Conservation (phyloP, 2,329 filamentous ascomycete species). For the Cytospora chrysosperma region DNA sequence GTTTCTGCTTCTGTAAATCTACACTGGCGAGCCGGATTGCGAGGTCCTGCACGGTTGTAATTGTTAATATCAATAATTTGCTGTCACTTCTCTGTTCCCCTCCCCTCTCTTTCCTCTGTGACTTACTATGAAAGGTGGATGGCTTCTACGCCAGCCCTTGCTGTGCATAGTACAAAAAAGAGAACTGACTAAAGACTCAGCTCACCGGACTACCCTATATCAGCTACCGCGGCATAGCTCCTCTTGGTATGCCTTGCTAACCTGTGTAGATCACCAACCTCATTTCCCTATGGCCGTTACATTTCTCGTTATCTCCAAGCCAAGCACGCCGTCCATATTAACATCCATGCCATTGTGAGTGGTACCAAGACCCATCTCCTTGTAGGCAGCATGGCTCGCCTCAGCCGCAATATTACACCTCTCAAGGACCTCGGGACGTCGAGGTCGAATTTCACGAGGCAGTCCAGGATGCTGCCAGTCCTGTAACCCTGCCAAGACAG, state of each 20-base stretch:
- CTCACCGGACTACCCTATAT: not conserved
- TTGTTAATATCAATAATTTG: slow-evolving; percentile 15
- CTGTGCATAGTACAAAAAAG: not conserved
- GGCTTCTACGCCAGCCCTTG: not conserved
- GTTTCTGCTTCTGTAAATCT: slow-evolving; percentile 2
- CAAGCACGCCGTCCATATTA: slow-evolving; percentile 35
- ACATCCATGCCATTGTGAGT: slow-evolving; percentile 32
- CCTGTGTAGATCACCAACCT: slow-evolving; percentile 37
- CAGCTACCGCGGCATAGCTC: not conserved
- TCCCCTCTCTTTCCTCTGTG: not conserved
- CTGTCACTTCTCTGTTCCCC: not conserved
- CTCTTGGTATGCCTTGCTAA: slow-evolving; percentile 30
- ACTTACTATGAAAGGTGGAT: not conserved
- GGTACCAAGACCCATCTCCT: slow-evolving; percentile 38
- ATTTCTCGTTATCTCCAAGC: slow-evolving; percentile 37
- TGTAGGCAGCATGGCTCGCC: slow-evolving; percentile 32
- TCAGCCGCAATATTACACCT: slow-evolving; percentile 43
- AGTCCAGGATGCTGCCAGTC: slow-evolving; percentile 32
- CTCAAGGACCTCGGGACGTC: slow-evolving; percentile 42
- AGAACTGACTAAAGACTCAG: not conserved
- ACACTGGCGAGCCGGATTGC: not conserved
- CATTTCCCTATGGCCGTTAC: slow-evolving; percentile 35
- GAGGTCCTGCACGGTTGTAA: not conserved
- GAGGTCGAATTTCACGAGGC: slow-evolving; percentile 38
- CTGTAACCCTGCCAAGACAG: too few species aligned